Evolutionary conservation across 495 filamentous ascomycete species (phyloP).

Genomic region (Pyrenula massariospora): DNA sequence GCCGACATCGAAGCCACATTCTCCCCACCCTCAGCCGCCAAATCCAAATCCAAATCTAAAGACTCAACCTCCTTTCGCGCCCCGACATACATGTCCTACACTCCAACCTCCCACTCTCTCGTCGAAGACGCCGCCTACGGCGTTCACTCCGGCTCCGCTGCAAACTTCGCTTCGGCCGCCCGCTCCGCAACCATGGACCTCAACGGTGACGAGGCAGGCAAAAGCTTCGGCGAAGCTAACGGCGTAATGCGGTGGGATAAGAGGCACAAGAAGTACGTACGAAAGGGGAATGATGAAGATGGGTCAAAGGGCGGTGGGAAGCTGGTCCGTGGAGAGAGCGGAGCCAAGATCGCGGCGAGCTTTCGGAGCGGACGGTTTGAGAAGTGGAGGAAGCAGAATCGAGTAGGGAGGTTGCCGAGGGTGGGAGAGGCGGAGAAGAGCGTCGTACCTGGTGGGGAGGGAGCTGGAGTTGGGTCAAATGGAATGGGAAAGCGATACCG

Average conservation of each 20-base stretch:
- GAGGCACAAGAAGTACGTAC: slow-evolving; percentile 88
- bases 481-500: slow-evolving; percentile 45
- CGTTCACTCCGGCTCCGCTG: slow-evolving; percentile 66
- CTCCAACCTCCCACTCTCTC: slow-evolving; percentile 57
- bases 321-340: slow-evolving; percentile 80
- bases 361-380: slow-evolving; percentile 94
- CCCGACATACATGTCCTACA: slow-evolving; percentile 84
- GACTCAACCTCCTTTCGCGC: slow-evolving; percentile 53
- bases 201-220: slow-evolving; percentile 67
- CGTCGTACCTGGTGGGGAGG: slow-evolving; percentile 18
- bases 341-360: slow-evolving; percentile 86
- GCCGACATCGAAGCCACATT: slow-evolving; percentile 77
- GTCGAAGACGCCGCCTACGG: slow-evolving; percentile 87
- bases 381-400: slow-evolving; percentile 75
- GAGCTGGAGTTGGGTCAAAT: slow-evolving; percentile 15
- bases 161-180: slow-evolving; percentile 73
- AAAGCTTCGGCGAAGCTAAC: slow-evolving; percentile 60
- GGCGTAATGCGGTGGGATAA: slow-evolving; percentile 90
- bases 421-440: slow-evolving; percentile 68
- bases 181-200: slow-evolving; percentile 82
- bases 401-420: slow-evolving; percentile 61
- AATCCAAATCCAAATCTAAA: slow-evolving; percentile 22
- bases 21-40: slow-evolving; percentile 31
- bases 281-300: slow-evolving; percentile 83
- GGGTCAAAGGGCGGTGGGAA: slow-evolving; percentile 75